Evolutionary conservation across 2,329 filamentous ascomycete species (phyloP), one percentile per base, ranked within the genome.

Genomic region (Aspergillus versicolor): DNA sequence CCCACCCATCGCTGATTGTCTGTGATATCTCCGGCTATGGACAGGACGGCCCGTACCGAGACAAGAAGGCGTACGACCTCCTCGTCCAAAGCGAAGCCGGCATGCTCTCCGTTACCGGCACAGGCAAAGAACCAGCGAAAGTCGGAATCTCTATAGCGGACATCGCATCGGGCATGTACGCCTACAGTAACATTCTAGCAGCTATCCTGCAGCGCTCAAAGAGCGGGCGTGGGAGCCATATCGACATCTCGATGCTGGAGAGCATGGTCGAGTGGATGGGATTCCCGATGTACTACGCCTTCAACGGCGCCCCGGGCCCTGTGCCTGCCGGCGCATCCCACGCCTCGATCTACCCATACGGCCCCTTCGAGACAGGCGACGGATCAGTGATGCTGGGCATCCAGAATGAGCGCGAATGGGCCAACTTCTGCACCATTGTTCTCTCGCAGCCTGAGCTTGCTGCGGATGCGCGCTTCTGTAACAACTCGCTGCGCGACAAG

Each of bases 211-310:
- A 81, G 61, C 77, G 82, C 0, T 70, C 67, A 1, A 81, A 78
- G 0, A 48, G 32, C 0, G 80, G 80, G 0, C 69, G 70, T 30
- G 82, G 82, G 0, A 78, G 75, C 32, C 73, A 76, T 17, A 74
- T 84, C 19, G 82, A 85, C 43, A 79, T 85, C 15, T 82, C 80
- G 2, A 85, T 85, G 82, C 71, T 85, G 7, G 82, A 85, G 64
- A 77, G 78, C 47, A 82, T 84, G 81, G 74, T 79, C 0, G 82
- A 85, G 63, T 85, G 83, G 82, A 85, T 84, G 82, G 72, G 72
- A 0, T 85, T 84, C 47, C 82, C 81, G 0, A 66, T 83, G 62
- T 82, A 84, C 62, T 85, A 84, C 58, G 70, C 81, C 0, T 81
- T 75, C 58, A 68, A 81, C 2, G 77, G 74, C 3, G 76, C 79